phyloP scores from a whole-genome alignment of 2,329 filamentous ascomycete species.

The Colletotrichum euphorbiae region DNA sequence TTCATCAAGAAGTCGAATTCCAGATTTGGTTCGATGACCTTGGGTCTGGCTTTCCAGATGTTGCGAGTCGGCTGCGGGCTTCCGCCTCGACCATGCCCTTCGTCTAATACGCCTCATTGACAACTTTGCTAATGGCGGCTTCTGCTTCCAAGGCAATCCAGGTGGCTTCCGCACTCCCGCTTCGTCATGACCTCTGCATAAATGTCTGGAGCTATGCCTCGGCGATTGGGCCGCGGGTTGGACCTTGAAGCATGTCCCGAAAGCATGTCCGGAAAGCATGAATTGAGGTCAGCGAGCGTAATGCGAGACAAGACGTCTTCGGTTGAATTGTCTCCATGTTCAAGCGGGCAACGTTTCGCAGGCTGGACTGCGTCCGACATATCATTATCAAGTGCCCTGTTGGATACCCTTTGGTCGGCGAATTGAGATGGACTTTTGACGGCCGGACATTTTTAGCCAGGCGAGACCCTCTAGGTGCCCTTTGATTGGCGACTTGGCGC shows the following conservation, averaged over 20 bases:
- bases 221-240: neutral
- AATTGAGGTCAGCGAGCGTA: neutral
- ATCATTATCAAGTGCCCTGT: neutral
- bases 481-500: too few relatives aligned
- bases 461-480: too few relatives aligned
- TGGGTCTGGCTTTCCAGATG: neutral
- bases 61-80: too few relatives aligned
- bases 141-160: too few relatives aligned
- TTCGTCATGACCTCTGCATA: neutral
- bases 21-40: neutral
- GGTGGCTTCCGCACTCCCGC: too few relatives aligned
- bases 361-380: neutral
- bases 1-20: neutral
- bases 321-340: neutral
- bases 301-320: slow-evolving; percentile 1
- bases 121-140: too few relatives aligned
- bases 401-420: neutral
- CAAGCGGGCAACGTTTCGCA: neutral
- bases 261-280: neutral
- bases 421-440: too few relatives aligned
- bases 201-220: neutral
- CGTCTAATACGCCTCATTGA: too few relatives aligned
- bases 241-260: neutral
- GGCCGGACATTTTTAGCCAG: too few relatives aligned
- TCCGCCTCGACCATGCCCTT: too few relatives aligned